These are phyloP conservation scores for Moesziomyces globuligerus DNA, from an alignment of 1,284 basidiomycete species.

Conservation along the genomic window DNA sequence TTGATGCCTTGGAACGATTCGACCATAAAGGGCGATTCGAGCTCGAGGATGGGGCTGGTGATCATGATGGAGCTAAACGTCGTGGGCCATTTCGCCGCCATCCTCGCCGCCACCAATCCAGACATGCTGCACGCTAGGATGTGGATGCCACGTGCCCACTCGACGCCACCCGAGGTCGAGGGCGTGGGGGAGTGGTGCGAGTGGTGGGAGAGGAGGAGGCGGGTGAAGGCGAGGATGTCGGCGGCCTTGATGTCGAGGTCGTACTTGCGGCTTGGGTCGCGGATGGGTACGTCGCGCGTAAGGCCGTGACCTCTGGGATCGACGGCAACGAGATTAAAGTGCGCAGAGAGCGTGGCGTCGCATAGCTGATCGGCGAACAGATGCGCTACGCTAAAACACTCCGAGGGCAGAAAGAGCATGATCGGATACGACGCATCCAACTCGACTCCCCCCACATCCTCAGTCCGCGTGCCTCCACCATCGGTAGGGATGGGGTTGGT, in stretches of 20 bases:
- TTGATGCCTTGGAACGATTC: slow-evolving; percentile 30
- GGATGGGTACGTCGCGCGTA: slow-evolving; percentile 15
- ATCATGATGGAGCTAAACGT: slow-evolving; percentile 16
- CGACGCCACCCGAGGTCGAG: neutral
- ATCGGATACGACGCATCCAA: slow-evolving; percentile 21
- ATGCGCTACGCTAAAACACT: slow-evolving; percentile 23
- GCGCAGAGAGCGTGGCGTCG: slow-evolving; percentile 1
- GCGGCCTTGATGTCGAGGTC: slow-evolving; percentile 28
- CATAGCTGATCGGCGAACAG: slow-evolving; percentile 23
- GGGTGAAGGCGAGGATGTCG: slow-evolving; percentile 12
- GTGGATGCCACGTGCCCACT: slow-evolving; percentile 13
- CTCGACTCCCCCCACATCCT: neutral
- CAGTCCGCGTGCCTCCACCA: neutral
- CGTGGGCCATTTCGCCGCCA: slow-evolving; percentile 8
- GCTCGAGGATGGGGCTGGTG: slow-evolving; percentile 15
- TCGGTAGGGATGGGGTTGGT: neutral
- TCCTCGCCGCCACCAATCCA: slow-evolving; percentile 15
- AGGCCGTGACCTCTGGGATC: slow-evolving; percentile 25
- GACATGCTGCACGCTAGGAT: slow-evolving; percentile 22
- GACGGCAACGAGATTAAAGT: slow-evolving; percentile 23
- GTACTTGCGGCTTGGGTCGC: slow-evolving; percentile 2
- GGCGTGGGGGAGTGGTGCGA: no score
- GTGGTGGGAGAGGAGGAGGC: neutral
- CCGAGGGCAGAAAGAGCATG: slow-evolving; percentile 18
- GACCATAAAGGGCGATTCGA: slow-evolving; percentile 18